A percentile compares a stretch with the other conserved stretches of the same genome.
phyloP scores from a whole-genome alignment of 345 rosid genomes.

The Gossypium ekmanianum region DNA sequence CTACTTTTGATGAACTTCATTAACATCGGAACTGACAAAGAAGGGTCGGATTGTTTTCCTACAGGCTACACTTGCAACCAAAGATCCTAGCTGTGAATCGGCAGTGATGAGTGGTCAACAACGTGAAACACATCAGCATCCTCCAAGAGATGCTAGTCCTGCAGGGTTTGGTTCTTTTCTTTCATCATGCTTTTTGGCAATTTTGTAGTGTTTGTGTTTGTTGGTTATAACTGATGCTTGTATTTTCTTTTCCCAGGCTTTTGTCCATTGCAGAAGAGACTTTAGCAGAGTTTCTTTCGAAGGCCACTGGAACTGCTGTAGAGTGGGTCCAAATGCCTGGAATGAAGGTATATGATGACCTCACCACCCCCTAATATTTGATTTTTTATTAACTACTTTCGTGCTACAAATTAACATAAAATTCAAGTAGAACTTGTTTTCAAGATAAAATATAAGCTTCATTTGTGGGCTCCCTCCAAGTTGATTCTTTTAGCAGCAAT shows the following conservation, averaged over 20 bases:
- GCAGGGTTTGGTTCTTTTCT: slow-evolving; percentile 83
- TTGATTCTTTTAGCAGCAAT: slow-evolving; percentile 6
- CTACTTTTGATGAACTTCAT: not conserved
- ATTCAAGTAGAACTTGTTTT: not conserved
- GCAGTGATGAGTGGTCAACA: slow-evolving; percentile 98
- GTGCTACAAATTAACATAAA: not conserved
- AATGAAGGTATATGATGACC: slow-evolving; percentile 75
- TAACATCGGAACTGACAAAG: slow-evolving; percentile 15
- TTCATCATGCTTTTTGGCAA: slow-evolving; percentile 26
- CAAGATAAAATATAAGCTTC: not conserved
- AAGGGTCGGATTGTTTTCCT: slow-evolving; percentile 25
- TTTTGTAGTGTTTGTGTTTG: slow-evolving; percentile 20
- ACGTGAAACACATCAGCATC: slow-evolving; percentile 92
- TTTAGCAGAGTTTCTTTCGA: slow-evolving; percentile 99
- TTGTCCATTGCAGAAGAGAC: slow-evolving; percentile 83
- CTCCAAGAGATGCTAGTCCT: slow-evolving; percentile 99
- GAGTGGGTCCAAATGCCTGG: slow-evolving; percentile 99
- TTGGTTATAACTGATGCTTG: slow-evolving; percentile 24
- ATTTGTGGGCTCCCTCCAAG: not conserved
- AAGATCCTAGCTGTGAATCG: slow-evolving; percentile 98
- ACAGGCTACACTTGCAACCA: slow-evolving; percentile 83
- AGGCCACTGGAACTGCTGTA: slow-evolving; percentile 99
- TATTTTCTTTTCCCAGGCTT: slow-evolving; percentile 51
- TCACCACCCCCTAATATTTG: slow-evolving; percentile 14
- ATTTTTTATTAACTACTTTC: not conserved